These are phyloP conservation scores for Stemphylium lycopersici DNA, from an alignment of 2,329 filamentous ascomycete genomes.

Conservation along the genomic window DNA sequence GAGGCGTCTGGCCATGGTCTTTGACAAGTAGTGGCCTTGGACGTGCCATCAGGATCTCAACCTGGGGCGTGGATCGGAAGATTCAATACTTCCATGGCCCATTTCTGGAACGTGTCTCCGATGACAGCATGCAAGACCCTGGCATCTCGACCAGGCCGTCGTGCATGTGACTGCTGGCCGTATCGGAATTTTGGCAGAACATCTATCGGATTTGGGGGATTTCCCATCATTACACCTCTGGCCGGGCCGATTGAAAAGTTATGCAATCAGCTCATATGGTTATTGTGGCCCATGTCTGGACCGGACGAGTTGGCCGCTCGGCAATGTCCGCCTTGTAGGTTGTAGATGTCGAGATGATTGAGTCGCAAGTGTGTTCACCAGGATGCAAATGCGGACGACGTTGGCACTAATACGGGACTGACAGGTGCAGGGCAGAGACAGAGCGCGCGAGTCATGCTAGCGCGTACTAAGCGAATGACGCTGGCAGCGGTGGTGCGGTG, in stretches of 20 bases:
- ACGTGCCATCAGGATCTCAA: not conserved
- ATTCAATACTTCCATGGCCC: not conserved
- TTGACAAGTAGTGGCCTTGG: not conserved
- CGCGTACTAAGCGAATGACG: slow-evolving; percentile 14
- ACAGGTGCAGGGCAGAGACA: not conserved
- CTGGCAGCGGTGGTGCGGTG: slow-evolving; percentile 12
- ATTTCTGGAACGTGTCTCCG: not conserved
- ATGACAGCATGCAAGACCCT: not conserved
- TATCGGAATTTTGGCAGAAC: not conserved
- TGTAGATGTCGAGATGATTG: not conserved
- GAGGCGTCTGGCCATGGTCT: not conserved
- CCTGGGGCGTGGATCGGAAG: slow-evolving; percentile 4
- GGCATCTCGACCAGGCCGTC: not conserved
- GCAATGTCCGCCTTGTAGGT: not conserved
- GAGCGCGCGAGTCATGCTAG: slow-evolving; percentile 25
- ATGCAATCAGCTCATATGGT: not conserved
- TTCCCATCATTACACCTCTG: slow-evolving; percentile 16
- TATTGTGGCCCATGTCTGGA: not conserved
- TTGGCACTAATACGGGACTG: slow-evolving; percentile 3
- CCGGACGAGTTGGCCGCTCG: not conserved
- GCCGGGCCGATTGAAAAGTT: not conserved
- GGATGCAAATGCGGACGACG: slow-evolving; percentile 5
- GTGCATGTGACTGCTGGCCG: not conserved
- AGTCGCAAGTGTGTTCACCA: not conserved
- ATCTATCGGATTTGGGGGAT: slow-evolving; percentile 6